phyloP scores from a whole-genome alignment of 176 grass and related monocot genomes.

The Saccharum officinarum region DNA sequence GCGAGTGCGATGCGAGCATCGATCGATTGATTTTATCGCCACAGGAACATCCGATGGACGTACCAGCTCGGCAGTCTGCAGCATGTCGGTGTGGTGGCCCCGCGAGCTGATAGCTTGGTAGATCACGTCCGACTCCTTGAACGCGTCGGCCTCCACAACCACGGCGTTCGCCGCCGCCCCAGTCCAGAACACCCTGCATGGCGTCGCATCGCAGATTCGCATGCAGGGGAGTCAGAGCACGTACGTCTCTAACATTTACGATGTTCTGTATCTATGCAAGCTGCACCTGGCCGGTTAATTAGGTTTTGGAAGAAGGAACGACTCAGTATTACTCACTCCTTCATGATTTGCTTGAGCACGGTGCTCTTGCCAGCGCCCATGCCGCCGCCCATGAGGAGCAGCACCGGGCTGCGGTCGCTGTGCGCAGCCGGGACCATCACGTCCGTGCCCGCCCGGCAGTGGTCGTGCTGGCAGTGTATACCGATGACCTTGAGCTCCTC shows the following conservation, averaged over 20 bases:
- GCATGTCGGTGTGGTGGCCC: slow-evolving; percentile 87
- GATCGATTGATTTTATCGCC: background rate
- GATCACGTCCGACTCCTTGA: slow-evolving; percentile 91
- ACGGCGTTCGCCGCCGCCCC: slow-evolving; percentile 66
- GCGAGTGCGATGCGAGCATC: background rate
- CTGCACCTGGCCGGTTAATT: too few relatives aligned
- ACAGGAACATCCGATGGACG: background rate
- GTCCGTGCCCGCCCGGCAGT: slow-evolving; percentile 40
- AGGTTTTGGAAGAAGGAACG: too few relatives aligned
- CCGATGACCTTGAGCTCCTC: slow-evolving; percentile 82
- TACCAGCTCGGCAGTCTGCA: slow-evolving; percentile 90
- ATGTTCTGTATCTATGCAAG: too few relatives aligned
- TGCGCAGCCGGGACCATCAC: slow-evolving; percentile 84
- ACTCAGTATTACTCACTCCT: slow-evolving; percentile 46
- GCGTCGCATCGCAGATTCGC: background rate
- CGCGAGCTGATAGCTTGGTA: slow-evolving; percentile 83
- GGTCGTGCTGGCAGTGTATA: slow-evolving; percentile 40
- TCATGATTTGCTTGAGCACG: slow-evolving; percentile 74
- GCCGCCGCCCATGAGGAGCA: slow-evolving; percentile 96
- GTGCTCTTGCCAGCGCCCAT: slow-evolving; percentile 99
- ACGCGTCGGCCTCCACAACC: slow-evolving; percentile 92
- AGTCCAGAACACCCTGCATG: slow-evolving; percentile 71
- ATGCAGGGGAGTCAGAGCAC: background rate
- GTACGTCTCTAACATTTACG: too few relatives aligned
- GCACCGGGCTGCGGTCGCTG: slow-evolving; percentile 76